A percentile compares a stretch with the other conserved stretches of the same genome.
Evolutionary conservation across 2,329 filamentous ascomycete genomes (phyloP).

Genomic region (Talaromyces funiculosus): DNA sequence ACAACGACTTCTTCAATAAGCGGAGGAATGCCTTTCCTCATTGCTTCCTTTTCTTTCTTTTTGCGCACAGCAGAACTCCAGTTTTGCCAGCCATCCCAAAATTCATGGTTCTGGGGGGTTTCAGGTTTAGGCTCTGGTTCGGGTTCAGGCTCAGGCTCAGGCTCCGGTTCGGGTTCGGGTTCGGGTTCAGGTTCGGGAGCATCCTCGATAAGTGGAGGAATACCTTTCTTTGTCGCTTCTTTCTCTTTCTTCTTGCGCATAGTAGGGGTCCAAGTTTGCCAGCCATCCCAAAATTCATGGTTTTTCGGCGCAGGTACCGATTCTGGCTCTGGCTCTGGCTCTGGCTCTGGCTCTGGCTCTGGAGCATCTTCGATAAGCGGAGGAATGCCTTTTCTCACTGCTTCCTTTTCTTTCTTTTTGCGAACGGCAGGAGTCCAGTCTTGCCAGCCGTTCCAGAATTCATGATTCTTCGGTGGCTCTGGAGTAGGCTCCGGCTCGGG

Average conservation of each 20-base stretch:
- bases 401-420: slow-evolving; percentile 10
- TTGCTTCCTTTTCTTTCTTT: slow-evolving; percentile 11
- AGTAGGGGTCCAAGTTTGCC: background rate
- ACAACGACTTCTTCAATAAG: background rate
- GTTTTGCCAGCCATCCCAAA: slow-evolving; percentile 8
- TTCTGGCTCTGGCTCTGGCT: slow-evolving; percentile 23
- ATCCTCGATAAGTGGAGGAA: slow-evolving; percentile 5
- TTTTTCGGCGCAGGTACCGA: background rate
- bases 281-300: slow-evolving; percentile 17
- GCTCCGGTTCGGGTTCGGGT: slow-evolving; percentile 19
- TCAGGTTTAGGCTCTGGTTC: slow-evolving; percentile 25
- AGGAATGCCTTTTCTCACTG: slow-evolving; percentile 8
- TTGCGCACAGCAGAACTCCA: background rate
- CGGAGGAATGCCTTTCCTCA: slow-evolving; percentile 9
- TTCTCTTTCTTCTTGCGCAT: slow-evolving; percentile 7
- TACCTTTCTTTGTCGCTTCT: slow-evolving; percentile 7
- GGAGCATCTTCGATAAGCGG: slow-evolving; percentile 1
- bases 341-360: slow-evolving; percentile 17
- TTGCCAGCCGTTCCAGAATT: slow-evolving; percentile 13
- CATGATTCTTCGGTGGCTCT: slow-evolving; percentile 1
- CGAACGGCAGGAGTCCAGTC: background rate
- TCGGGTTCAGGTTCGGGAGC: background rate
- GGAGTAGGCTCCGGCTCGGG: slow-evolving; percentile 3
- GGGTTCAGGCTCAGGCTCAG: slow-evolving; percentile 15
- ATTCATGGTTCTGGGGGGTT: slow-evolving; percentile 17